These are phyloP conservation scores for Vigna unguiculata DNA, from an alignment of 306 rosid genomes.

Conservation along the genomic window DNA sequence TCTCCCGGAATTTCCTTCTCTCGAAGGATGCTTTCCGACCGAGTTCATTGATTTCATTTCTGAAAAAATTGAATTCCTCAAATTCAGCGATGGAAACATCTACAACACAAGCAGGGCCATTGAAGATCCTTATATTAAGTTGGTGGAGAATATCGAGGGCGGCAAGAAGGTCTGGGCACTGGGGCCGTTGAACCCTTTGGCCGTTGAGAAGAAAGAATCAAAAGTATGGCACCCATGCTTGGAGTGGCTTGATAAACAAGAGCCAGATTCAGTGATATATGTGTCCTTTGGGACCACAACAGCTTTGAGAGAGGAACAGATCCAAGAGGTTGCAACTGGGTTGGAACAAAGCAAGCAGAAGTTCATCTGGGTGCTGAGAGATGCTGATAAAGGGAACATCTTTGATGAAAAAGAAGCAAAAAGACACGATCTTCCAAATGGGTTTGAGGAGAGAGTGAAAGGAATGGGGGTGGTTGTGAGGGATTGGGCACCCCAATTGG, in stretches of 20 bases:
- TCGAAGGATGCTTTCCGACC: slow-evolving; percentile 50
- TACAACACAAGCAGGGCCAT: slow-evolving; percentile 54
- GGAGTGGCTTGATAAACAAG: slow-evolving; percentile 47
- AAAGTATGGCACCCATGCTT: slow-evolving; percentile 37
- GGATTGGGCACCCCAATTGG: slow-evolving; percentile 49
- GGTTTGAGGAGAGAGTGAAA: slow-evolving; percentile 33
- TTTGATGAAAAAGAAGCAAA: slow-evolving; percentile 39
- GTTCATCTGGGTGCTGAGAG: slow-evolving; percentile 61
- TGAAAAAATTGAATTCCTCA: slow-evolving; percentile 16
- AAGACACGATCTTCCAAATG: slow-evolving; percentile 39
- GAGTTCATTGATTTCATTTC: slow-evolving; percentile 36
- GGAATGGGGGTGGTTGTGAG: slow-evolving; percentile 31
- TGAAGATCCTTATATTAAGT: slow-evolving; percentile 54
- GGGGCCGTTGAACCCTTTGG: slow-evolving; percentile 63
- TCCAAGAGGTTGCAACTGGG: slow-evolving; percentile 59
- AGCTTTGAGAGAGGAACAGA: slow-evolving; percentile 48
- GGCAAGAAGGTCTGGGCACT: slow-evolving; percentile 60
- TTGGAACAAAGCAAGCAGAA: slow-evolving; percentile 58
- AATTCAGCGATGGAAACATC: slow-evolving; percentile 45
- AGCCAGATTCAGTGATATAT: slow-evolving; percentile 57
- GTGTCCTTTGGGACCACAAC: slow-evolving; percentile 76
- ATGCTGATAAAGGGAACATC: slow-evolving; percentile 58
- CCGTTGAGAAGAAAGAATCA: slow-evolving; percentile 24
- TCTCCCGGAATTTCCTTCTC: slow-evolving; percentile 49
- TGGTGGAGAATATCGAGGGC: slow-evolving; percentile 23